These are phyloP conservation scores for Kwoniella botswanensis DNA, from an alignment of 768 basidiomycete genomes.

Conservation along the genomic window DNA sequence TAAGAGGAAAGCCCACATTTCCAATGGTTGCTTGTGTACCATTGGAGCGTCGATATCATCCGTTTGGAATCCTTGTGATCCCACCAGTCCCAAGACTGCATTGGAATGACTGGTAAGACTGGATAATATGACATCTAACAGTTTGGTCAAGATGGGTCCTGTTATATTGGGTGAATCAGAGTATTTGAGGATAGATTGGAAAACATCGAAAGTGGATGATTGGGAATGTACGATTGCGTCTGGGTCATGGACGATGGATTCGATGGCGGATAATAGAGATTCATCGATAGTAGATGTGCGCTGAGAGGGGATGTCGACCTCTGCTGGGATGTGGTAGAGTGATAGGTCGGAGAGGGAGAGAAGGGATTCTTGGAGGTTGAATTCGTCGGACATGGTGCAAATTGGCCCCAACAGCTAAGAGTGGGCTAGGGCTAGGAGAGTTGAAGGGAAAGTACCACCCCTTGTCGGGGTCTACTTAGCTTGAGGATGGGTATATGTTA, in stretches of 20 bases:
- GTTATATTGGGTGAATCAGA: constrained; percentile 33
- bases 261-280: constrained; percentile 71
- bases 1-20: constrained; percentile 90
- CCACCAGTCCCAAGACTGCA: constrained; percentile 37
- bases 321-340: constrained; percentile 71
- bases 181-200: constrained; percentile 77
- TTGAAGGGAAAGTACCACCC: neutral
- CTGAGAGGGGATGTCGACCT: constrained; percentile 68
- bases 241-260: constrained; percentile 75
- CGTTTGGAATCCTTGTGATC: constrained; percentile 30
- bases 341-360: constrained; percentile 68
- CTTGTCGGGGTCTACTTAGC: neutral
- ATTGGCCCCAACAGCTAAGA: neutral
- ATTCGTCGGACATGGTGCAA: constrained; percentile 57
- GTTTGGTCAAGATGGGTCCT: constrained; percentile 74
- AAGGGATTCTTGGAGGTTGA: constrained; percentile 80
- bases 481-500: neutral
- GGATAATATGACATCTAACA: constrained; percentile 83
- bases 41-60: constrained; percentile 52
- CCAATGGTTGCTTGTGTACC: constrained; percentile 74
- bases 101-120: constrained; percentile 54
- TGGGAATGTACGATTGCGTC: constrained; percentile 69
- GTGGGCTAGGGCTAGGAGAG: neutral
- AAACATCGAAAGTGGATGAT: constrained; percentile 74
- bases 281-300: constrained; percentile 58